These are phyloP conservation scores for Ceratobasidium sp. DNA, from an alignment of 1,284 basidiomycete genomes.

Conservation along the genomic window DNA sequence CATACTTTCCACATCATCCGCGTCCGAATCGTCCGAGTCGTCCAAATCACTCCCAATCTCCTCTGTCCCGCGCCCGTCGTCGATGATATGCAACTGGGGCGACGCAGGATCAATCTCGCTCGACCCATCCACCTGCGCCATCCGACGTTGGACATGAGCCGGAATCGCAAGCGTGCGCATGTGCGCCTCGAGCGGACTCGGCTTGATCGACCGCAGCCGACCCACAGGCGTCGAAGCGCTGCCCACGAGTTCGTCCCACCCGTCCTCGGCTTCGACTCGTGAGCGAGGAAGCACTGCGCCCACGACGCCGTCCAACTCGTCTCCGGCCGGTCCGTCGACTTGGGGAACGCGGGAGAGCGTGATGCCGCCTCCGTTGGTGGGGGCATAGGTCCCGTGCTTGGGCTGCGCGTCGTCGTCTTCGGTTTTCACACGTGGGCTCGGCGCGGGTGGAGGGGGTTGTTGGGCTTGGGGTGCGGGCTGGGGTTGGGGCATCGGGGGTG, in stretches of 20 bases:
- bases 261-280: slow-evolving; percentile 2
- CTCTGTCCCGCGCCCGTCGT: slow-evolving; percentile 56
- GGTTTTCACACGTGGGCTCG: slow-evolving; percentile 39
- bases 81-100: slow-evolving; percentile 49
- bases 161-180: slow-evolving; percentile 37
- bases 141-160: slow-evolving; percentile 39
- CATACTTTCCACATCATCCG: slow-evolving; percentile 51
- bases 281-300: slow-evolving; percentile 57
- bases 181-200: slow-evolving; percentile 44
- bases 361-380: neutral
- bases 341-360: slow-evolving; percentile 64
- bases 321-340: slow-evolving; percentile 58
- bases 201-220: neutral
- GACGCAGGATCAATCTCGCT: slow-evolving; percentile 33
- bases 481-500: slow-evolving; percentile 34
- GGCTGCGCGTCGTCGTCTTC: slow-evolving; percentile 39
- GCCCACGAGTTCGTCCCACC: slow-evolving; percentile 18
- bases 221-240: neutral
- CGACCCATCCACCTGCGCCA: slow-evolving; percentile 16
- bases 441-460: slow-evolving; percentile 2
- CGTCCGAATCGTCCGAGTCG: slow-evolving; percentile 80
- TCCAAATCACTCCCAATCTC: slow-evolving; percentile 97
- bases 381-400: slow-evolving; percentile 17
- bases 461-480: neutral
- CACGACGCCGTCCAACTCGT: slow-evolving; percentile 50